phyloP scores from a whole-genome alignment of 257 asterid species.

The Capsicum rhomboideum region DNA sequence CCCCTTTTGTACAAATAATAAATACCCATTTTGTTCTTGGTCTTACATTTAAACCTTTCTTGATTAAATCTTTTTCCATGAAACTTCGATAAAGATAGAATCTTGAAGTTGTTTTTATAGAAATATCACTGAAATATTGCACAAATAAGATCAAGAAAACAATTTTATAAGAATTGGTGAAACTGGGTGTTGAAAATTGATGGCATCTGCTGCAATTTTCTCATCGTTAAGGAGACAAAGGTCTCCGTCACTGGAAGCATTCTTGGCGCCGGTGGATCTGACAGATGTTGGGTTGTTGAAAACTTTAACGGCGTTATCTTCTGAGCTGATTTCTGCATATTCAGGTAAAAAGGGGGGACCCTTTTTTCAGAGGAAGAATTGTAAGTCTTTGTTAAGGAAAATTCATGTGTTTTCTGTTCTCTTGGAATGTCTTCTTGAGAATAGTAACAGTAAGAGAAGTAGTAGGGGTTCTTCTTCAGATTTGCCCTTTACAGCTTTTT shows the following conservation, averaged over 20 bases:
- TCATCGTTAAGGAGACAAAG: constrained; percentile 84
- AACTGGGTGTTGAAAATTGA: constrained; percentile 10
- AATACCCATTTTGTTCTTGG: neutral
- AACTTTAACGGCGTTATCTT: constrained; percentile 35
- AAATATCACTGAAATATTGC: neutral
- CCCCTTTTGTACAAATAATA: neutral
- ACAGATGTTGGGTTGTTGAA: constrained; percentile 47
- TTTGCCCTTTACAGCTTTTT: constrained; percentile 30
- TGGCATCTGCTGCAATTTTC: constrained; percentile 86
- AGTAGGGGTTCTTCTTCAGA: constrained; percentile 17
- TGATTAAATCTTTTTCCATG: neutral
- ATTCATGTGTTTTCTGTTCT: constrained; percentile 56
- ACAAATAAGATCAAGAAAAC: neutral
- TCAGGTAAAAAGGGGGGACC: constrained; percentile 24
- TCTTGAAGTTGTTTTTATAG: neutral
- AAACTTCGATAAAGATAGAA: neutral
- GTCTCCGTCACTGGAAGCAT: constrained; percentile 75
- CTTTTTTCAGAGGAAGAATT: constrained; percentile 46
- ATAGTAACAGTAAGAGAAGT: neutral
- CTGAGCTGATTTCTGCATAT: constrained; percentile 44
- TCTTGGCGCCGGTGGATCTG: constrained; percentile 75
- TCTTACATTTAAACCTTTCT: neutral
- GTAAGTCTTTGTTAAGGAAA: constrained; percentile 57
- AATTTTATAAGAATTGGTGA: too few relatives aligned
- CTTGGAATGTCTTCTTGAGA: constrained; percentile 49